A percentile compares a stretch with the other conserved stretches of the same genome.
These are phyloP conservation scores for Leccinum aurantiacum DNA, from an alignment of 768 basidiomycete genomes.

Conservation along the genomic window DNA sequence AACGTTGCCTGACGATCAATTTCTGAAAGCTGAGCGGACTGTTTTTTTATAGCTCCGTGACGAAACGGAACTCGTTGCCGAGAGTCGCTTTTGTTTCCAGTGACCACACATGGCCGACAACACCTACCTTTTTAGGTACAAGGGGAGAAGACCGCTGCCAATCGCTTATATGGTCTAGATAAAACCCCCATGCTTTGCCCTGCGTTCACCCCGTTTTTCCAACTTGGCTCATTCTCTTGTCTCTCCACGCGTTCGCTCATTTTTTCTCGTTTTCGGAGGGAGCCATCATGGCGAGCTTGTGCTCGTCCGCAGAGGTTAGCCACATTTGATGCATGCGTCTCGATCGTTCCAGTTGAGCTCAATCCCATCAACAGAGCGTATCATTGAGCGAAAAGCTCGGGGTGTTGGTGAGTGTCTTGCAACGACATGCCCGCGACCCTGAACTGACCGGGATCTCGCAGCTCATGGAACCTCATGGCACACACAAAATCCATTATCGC, in stretches of 20 bases:
- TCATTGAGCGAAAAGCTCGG: slow-evolving; percentile 20
- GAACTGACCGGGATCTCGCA: slow-evolving; percentile 11
- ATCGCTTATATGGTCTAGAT: slow-evolving; percentile 12
- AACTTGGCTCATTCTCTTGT: not conserved
- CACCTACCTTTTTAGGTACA: slow-evolving; percentile 33
- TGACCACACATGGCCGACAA: slow-evolving; percentile 25
- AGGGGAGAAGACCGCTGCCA: slow-evolving; percentile 17
- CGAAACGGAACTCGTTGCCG: slow-evolving; percentile 12
- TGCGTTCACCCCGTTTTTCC: slow-evolving; percentile 5
- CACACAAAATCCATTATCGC: slow-evolving; percentile 64
- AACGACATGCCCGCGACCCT: not conserved
- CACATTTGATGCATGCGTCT: not conserved
- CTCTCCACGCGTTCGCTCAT: not conserved
- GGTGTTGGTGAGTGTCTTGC: slow-evolving; percentile 14
- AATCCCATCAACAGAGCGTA: slow-evolving; percentile 24
- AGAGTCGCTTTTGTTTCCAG: slow-evolving; percentile 28
- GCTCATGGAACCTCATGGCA: slow-evolving; percentile 42
- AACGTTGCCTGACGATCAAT: slow-evolving; percentile 1
- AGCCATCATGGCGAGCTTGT: slow-evolving; percentile 24
- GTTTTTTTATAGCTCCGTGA: slow-evolving; percentile 16
- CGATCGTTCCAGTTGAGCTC: not conserved
- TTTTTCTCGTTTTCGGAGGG: slow-evolving; percentile 2
- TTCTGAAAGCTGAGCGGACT: not conserved
- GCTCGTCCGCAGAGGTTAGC: slow-evolving; percentile 33
- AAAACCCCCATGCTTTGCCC: slow-evolving; percentile 15